Percentiles rank a stretch among this genome's conserved stretches.
These are phyloP conservation scores for Hortiboletus flavorubellus DNA, from an alignment of 768 basidiomycete species.

Conservation along the genomic window DNA sequence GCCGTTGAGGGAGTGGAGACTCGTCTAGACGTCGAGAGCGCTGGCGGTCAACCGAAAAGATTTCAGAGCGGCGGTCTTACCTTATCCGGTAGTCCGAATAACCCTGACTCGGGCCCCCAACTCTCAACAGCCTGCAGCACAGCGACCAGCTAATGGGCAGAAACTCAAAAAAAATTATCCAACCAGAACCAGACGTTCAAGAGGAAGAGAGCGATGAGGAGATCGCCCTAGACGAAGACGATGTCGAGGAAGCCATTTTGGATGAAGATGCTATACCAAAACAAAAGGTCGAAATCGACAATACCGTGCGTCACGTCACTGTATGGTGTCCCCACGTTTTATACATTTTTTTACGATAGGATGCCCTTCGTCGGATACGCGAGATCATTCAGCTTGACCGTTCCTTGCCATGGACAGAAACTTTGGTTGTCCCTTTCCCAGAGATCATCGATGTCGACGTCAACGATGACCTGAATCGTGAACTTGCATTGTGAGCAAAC, in stretches of 20 bases:
- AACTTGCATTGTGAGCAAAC: conserved; percentile 82
- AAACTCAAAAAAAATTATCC: conserved; percentile 1
- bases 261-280: conserved; percentile 81
- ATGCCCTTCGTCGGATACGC: conserved; percentile 77
- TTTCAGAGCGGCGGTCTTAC: conserved; percentile 12
- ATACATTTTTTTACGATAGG: conserved; percentile 37
- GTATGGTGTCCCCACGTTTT: not conserved
- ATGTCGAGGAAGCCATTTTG: conserved; percentile 55
- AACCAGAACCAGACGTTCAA: conserved; percentile 8
- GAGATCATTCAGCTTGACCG: conserved; percentile 72
- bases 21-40: not conserved
- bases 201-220: conserved; percentile 37
- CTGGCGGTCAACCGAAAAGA: conserved; percentile 11
- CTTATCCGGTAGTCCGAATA: conserved; percentile 17
- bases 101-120: too few species aligned
- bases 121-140: not conserved
- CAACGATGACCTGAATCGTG: conserved; percentile 87
- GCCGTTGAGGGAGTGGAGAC: not conserved
- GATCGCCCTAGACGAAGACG: conserved; percentile 73
- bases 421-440: conserved; percentile 68
- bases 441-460: conserved; percentile 73
- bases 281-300: conserved; percentile 70
- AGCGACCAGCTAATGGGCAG: conserved; percentile 14
- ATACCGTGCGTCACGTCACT: conserved; percentile 54
- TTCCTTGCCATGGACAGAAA: conserved; percentile 82